Evolutionary conservation across 2,329 filamentous ascomycete species (phyloP).

Genomic region (Fusarium continuum): DNA sequence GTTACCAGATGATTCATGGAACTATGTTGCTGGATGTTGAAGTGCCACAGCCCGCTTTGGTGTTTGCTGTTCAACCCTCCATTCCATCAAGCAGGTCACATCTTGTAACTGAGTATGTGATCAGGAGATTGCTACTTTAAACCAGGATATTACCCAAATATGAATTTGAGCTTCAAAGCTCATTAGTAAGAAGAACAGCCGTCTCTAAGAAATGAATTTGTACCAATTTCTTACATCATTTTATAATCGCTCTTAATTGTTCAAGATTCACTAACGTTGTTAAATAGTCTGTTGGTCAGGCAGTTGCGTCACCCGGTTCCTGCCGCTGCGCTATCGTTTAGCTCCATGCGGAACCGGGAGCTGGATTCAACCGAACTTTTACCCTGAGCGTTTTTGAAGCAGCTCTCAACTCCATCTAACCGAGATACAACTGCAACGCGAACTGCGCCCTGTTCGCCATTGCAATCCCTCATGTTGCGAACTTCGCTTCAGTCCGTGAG

Average conservation of each 20-base stretch:
- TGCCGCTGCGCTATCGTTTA: constrained; percentile 44
- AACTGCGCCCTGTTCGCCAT: constrained; percentile 52
- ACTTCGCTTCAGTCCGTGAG: constrained; percentile 72
- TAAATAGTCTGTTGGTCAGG: constrained; percentile 12
- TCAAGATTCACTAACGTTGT: background rate
- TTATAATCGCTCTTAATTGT: too few relatives aligned
- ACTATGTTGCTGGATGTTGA: constrained; percentile 2
- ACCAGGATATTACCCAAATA: too few relatives aligned
- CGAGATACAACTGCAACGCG: constrained; percentile 44
- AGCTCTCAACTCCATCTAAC: constrained; percentile 46
- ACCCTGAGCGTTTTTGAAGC: constrained; percentile 55
- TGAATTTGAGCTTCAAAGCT: too few relatives aligned
- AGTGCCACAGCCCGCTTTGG: too few relatives aligned
- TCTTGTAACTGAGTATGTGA: background rate
- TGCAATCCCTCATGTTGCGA: constrained; percentile 72
- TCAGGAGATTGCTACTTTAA: background rate
- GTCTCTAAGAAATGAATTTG: too few relatives aligned
- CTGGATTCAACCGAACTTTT: constrained; percentile 56
- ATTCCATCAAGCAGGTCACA: background rate
- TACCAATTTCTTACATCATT: background rate
- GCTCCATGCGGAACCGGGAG: constrained; percentile 39
- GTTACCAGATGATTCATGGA: constrained; percentile 27
- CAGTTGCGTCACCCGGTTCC: constrained; percentile 50
- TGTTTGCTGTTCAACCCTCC: too few relatives aligned
- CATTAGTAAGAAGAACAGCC: too few relatives aligned